Percentiles rank a stretch among this genome's conserved stretches.
Conservation (phyloP, 1,139 yeast species). For the Blastobotrys illinoisensis region DNA sequence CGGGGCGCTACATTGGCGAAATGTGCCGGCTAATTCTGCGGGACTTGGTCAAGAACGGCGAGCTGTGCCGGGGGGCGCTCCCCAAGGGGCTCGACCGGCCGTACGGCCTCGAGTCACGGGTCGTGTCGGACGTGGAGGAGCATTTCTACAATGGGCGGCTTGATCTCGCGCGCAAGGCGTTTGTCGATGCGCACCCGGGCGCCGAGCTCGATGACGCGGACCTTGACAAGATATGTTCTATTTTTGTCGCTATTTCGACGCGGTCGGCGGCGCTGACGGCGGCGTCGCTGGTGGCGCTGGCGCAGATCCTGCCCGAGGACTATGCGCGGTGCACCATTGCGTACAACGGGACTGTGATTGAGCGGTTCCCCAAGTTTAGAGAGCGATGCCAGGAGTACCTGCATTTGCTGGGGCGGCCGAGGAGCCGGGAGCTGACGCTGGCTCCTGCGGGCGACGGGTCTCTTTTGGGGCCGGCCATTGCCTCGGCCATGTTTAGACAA, state of each 20-base stretch:
- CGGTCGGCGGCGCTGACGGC: constrained; percentile 82
- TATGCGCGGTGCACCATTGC: constrained; percentile 46
- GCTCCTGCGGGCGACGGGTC: constrained; percentile 27
- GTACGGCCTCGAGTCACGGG: constrained; percentile 24
- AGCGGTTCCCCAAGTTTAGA: constrained; percentile 77
- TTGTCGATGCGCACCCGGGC: constrained; percentile 21
- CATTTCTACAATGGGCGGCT: constrained; percentile 16
- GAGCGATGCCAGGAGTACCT: constrained; percentile 38
- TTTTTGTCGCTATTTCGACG: constrained; percentile 65
- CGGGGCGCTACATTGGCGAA: constrained; percentile 88
- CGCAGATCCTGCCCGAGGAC: constrained; percentile 15
- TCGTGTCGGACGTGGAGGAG: constrained; percentile 29
- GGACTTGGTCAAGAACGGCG: constrained; percentile 55
- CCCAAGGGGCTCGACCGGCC: constrained; percentile 24
- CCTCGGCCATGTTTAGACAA: constrained; percentile 26
- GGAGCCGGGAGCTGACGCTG: constrained; percentile 20
- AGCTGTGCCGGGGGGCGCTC: constrained; percentile 44
- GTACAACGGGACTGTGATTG: constrained; percentile 85
- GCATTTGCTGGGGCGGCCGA: constrained; percentile 21
- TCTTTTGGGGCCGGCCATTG: constrained; percentile 31
- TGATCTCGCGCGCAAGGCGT: constrained; percentile 19
- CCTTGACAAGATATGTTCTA: constrained; percentile 46
- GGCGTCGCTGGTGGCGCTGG: constrained; percentile 58
- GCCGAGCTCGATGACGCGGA: constrained; percentile 15
- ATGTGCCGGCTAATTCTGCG: constrained; percentile 63